Evolutionary conservation across 2,329 filamentous ascomycete genomes (phyloP).

Genomic region (Geosmithia morbida): DNA sequence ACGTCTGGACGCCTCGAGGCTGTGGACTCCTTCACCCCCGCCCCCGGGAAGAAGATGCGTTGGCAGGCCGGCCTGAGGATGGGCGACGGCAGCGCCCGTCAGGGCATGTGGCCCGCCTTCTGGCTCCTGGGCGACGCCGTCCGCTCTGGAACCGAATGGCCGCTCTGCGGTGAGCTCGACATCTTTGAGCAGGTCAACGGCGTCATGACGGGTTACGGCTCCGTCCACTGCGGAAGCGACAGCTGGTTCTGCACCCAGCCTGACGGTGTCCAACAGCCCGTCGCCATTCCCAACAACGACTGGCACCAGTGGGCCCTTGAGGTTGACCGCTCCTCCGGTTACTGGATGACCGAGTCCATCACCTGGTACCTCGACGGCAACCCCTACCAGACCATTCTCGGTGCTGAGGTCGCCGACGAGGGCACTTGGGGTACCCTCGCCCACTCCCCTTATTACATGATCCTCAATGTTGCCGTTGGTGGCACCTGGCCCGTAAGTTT

Average conservation of each 20-base stretch:
- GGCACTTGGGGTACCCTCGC: conserved; percentile 28
- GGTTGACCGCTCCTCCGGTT: conserved; percentile 25
- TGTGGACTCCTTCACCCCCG: conserved; percentile 27
- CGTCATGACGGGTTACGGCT: conserved; percentile 27
- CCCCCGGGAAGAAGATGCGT: conserved; percentile 22
- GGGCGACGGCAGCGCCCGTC: conserved; percentile 23
- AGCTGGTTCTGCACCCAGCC: conserved; percentile 34
- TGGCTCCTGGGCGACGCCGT: conserved; percentile 34
- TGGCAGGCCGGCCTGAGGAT: conserved; percentile 30
- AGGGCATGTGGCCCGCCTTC: conserved; percentile 38
- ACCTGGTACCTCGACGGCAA: conserved; percentile 32
- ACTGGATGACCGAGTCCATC: conserved; percentile 31
- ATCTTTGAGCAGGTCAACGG: conserved; percentile 35
- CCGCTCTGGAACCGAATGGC: conserved; percentile 30
- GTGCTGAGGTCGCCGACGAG: conserved; percentile 22
- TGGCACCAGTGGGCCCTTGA: conserved; percentile 34
- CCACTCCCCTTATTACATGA: conserved; percentile 26
- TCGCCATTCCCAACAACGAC: conserved; percentile 25
- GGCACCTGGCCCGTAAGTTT: conserved; percentile 24
- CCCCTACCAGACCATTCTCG: conserved; percentile 26
- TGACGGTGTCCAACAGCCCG: conserved; percentile 19
- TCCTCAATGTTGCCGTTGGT: conserved; percentile 33
- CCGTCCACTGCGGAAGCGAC: conserved; percentile 28
- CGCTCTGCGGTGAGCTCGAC: conserved; percentile 34
- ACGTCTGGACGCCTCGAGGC: conserved; percentile 35